Evolutionary conservation across 2,329 filamentous ascomycete species (phyloP).

Genomic region (Apiospora pterosperma): DNA sequence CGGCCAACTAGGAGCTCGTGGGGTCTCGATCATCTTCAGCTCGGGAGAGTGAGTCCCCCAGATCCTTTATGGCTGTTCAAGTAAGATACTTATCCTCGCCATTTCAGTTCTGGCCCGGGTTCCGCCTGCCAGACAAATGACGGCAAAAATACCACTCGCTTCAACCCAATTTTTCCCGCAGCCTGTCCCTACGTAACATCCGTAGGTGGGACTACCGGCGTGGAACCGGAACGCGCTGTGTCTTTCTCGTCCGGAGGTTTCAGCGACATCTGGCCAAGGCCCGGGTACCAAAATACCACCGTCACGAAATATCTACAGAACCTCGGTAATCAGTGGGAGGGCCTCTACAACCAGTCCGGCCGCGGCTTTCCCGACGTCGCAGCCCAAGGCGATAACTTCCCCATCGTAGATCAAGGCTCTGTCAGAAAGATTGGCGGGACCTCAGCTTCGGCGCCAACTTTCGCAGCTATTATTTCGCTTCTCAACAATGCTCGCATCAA

Average conservation of each 20-base stretch:
- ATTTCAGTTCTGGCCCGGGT: slow-evolving; percentile 15
- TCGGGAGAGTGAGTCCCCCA: slow-evolving; percentile 34
- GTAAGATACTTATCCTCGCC: neutral
- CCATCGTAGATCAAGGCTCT: slow-evolving; percentile 22
- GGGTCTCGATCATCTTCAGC: slow-evolving; percentile 38
- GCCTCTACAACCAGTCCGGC: slow-evolving; percentile 42
- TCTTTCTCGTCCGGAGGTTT: slow-evolving; percentile 52
- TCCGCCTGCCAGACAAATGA: slow-evolving; percentile 50
- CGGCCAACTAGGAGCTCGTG: slow-evolving; percentile 63
- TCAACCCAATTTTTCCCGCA: slow-evolving; percentile 52
- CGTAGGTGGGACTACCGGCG: slow-evolving; percentile 51
- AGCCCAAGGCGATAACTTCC: slow-evolving; percentile 43
- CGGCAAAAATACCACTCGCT: slow-evolving; percentile 47
- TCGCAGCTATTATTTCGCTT: slow-evolving; percentile 60
- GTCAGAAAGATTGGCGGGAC: slow-evolving; percentile 33
- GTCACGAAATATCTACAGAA: slow-evolving; percentile 39
- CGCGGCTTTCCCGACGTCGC: slow-evolving; percentile 61
- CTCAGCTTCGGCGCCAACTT: slow-evolving; percentile 57
- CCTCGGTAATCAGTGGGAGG: slow-evolving; percentile 34
- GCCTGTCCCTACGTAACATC: slow-evolving; percentile 56
- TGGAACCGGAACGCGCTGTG: slow-evolving; percentile 47
- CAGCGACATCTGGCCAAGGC: slow-evolving; percentile 42
- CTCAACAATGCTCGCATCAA: slow-evolving; percentile 61
- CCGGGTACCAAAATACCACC: slow-evolving; percentile 42
- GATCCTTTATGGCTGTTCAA: neutral